These are phyloP conservation scores for Heteromeles arbutifolia DNA, from an alignment of 306 rosid genomes.

Conservation along the genomic window DNA sequence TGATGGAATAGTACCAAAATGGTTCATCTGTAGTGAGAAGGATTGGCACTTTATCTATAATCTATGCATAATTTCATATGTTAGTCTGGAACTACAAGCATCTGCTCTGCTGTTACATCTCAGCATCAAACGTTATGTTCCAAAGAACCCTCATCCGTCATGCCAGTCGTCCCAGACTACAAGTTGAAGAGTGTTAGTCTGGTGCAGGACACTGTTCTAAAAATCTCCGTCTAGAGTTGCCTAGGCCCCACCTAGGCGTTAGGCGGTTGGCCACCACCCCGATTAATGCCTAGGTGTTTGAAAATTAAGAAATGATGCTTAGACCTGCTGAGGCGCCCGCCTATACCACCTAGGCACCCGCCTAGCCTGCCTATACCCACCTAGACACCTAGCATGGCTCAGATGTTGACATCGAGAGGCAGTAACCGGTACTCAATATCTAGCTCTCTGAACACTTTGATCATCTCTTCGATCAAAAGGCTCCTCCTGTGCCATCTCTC, in stretches of 20 bases:
- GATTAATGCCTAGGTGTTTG: no score
- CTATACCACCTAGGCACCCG: no score
- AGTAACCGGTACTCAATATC: slow-evolving; percentile 30
- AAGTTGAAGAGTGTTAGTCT: no score
- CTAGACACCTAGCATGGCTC: not conserved
- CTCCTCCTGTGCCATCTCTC: slow-evolving; percentile 28
- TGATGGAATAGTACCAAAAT: not conserved
- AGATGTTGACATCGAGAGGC: slow-evolving; percentile 21
- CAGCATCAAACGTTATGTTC: not conserved
- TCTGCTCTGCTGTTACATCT: not conserved
- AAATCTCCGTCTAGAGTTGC: no score
- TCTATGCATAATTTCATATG: not conserved
- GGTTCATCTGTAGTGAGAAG: not conserved
- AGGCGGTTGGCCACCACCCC: no score
- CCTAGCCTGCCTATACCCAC: no score
- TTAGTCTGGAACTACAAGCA: not conserved
- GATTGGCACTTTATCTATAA: not conserved
- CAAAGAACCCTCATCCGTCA: not conserved
- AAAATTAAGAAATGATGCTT: no score
- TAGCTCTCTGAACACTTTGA: slow-evolving; percentile 23
- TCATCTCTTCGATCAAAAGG: slow-evolving; percentile 26
- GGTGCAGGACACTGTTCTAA: no score
- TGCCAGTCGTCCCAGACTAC: no score
- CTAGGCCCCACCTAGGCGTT: no score
- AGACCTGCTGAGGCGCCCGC: no score